These are phyloP conservation scores for Phytophthora sojae DNA, from an alignment of 352 stramenopile species.

Conservation along the genomic window DNA sequence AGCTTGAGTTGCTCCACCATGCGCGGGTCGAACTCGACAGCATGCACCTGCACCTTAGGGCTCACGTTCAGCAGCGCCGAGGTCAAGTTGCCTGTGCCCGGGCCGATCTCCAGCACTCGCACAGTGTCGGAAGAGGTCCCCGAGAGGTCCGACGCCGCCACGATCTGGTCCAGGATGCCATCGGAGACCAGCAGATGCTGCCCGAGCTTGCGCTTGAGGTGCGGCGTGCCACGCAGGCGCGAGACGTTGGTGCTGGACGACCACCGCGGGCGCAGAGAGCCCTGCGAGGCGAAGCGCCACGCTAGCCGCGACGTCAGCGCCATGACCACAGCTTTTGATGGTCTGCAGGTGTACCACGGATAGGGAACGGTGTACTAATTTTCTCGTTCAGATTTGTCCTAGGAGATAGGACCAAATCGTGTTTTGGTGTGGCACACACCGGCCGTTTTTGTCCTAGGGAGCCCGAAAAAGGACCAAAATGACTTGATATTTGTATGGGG, in stretches of 20 bases:
- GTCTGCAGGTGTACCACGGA: too few relatives aligned
- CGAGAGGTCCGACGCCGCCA: slow-evolving; percentile 63
- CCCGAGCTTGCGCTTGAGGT: slow-evolving; percentile 85
- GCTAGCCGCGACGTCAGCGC: slow-evolving; percentile 5
- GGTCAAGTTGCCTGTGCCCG: slow-evolving; percentile 88
- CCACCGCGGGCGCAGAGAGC: slow-evolving; percentile 21
- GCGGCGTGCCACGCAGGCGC: slow-evolving; percentile 60
- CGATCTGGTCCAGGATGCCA: slow-evolving; percentile 68
- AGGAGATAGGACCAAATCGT: too few relatives aligned
- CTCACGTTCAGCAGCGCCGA: slow-evolving; percentile 66
- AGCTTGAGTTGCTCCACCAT: slow-evolving; percentile 79
- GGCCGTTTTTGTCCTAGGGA: too few relatives aligned
- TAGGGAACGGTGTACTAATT: neutral
- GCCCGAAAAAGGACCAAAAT: too few relatives aligned
- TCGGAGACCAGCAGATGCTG: slow-evolving; percentile 84
- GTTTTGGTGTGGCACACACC: too few relatives aligned
- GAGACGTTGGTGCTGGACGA: slow-evolving; percentile 50
- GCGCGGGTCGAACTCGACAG: slow-evolving; percentile 78
- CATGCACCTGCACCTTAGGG: slow-evolving; percentile 60
- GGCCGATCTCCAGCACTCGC: slow-evolving; percentile 86
- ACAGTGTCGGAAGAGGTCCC: slow-evolving; percentile 32
- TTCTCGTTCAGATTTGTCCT: too few relatives aligned
- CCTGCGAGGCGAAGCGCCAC: neutral
- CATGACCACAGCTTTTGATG: neutral
- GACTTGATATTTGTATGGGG: too few relatives aligned